A percentile compares a stretch with the other conserved stretches of the same genome.
Evolutionary conservation across 805 yeast species (phyloP).

Genomic region (Metschnikowia reukaufii): DNA sequence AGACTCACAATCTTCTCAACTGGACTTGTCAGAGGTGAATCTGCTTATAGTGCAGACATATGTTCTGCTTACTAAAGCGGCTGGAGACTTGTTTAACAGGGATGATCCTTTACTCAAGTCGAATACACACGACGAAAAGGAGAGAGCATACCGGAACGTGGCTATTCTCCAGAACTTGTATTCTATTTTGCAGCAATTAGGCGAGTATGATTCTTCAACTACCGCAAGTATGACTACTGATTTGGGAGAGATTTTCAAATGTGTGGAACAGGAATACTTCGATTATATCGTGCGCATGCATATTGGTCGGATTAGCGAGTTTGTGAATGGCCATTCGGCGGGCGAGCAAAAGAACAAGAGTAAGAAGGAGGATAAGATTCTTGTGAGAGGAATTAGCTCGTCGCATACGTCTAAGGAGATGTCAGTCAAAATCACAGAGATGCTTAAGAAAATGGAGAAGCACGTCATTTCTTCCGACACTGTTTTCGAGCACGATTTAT

Average conservation of each 20-base stretch:
- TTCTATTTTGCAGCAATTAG: conserved; percentile 35
- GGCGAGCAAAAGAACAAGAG: conserved; percentile 53
- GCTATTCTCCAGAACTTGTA: conserved; percentile 41
- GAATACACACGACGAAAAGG: conserved; percentile 45
- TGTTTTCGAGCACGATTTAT: conserved; percentile 52
- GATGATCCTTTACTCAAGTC: conserved; percentile 46
- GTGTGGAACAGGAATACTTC: conserved; percentile 33
- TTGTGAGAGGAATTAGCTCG: conserved; percentile 55
- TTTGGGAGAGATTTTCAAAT: conserved; percentile 29
- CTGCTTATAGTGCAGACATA: conserved; percentile 32
- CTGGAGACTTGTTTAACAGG: conserved; percentile 34
- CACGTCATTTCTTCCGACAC: conserved; percentile 48
- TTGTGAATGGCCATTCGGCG: conserved; percentile 63
- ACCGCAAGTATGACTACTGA: conserved; percentile 25
- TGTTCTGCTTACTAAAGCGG: conserved; percentile 32
- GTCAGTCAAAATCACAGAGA: conserved; percentile 49
- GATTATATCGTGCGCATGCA: conserved; percentile 40
- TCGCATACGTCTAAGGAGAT: conserved; percentile 62
- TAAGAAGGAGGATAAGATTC: conserved; percentile 62
- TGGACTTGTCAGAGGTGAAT: conserved; percentile 21
- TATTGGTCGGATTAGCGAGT: conserved; percentile 66
- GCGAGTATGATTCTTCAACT: conserved; percentile 25
- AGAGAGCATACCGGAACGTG: conserved; percentile 41
- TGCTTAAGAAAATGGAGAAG: conserved; percentile 55
- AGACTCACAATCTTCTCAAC: conserved; percentile 8